These are phyloP conservation scores for Boletus tomentosulus DNA, from an alignment of 768 basidiomycete species.

Conservation along the genomic window DNA sequence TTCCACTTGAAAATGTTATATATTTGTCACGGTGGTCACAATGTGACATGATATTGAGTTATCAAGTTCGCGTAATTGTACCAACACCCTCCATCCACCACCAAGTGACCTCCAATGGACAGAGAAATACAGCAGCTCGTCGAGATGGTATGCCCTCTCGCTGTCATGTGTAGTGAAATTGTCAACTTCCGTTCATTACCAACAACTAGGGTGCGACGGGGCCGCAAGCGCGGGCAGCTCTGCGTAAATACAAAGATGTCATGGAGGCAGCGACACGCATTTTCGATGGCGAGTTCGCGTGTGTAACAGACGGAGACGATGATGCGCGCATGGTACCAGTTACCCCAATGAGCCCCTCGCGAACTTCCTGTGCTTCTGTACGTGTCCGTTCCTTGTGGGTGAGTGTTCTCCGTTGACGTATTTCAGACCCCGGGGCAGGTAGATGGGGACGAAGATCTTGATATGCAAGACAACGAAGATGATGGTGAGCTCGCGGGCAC, in stretches of 20 bases:
- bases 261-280: slow-evolving; percentile 88
- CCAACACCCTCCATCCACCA: slow-evolving; percentile 3
- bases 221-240: slow-evolving; percentile 78
- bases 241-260: slow-evolving; percentile 80
- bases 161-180: neutral
- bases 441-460: slow-evolving; percentile 46
- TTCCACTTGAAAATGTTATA: neutral
- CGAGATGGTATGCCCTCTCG: slow-evolving; percentile 43
- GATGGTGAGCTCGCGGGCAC: slow-evolving; percentile 35
- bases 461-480: slow-evolving; percentile 47
- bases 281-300: slow-evolving; percentile 80
- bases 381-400: slow-evolving; percentile 1
- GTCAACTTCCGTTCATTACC: slow-evolving; percentile 1
- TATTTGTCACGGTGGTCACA: slow-evolving; percentile 19
- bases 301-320: slow-evolving; percentile 51
- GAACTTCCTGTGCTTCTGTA: slow-evolving; percentile 24
- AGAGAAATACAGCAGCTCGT: slow-evolving; percentile 58
- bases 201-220: slow-evolving; percentile 68
- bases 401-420: neutral
- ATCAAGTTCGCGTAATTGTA: slow-evolving; percentile 18
- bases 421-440: slow-evolving; percentile 59
- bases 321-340: slow-evolving; percentile 45
- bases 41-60: slow-evolving; percentile 19
- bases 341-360: slow-evolving; percentile 28
- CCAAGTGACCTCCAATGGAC: slow-evolving; percentile 36